Base-by-base conservation (phyloP, 768 basidiomycete genomes). In the Leucocoprinus birnbaumii region DNA sequence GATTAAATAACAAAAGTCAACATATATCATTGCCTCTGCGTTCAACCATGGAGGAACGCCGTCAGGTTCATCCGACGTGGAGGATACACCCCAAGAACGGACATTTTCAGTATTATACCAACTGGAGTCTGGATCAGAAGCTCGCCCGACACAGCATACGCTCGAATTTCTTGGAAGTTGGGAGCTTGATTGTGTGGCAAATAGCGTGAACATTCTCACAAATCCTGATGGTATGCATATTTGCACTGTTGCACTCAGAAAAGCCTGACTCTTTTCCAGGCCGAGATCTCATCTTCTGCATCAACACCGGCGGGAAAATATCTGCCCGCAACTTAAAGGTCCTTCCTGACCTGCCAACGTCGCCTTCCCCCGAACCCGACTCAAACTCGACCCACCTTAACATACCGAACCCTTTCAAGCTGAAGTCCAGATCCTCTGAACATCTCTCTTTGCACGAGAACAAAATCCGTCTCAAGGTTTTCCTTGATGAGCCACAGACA, bases 381-480 rank as follows among this genome's bases (percentile, higher is more conserved):
- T 62, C 71, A 44, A 63, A 69, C 37, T 57, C 58, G 58, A 46
- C 63, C 24, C 59, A 71, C 9, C 64, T 83, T n/a, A 73, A 76
- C 0, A 68, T 87, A n/a, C 74, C 85, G 6, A 86, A 84, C 57
- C 78, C 84, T 2, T 84, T 90, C 73, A 90, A 84, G 63, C 70
- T 74, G 1, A 73, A 81, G 13, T 73, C 74, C 52, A 70, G 65
- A n/a, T 80, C 82, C n/a, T 61, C 73, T 0, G 86, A 87, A 26
- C 71, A 74, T 50, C 48, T 80, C 3, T 42, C 60, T 52, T 16
- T 59, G 16, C 37, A 64, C 27, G 61, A 68, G 54, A 56, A 35
- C 35, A 51, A 25, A 49, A 47, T 57, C 37, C 53, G 50, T 13
- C 26, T 55, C 31, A 63, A 61, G 40, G 53, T 61, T 3, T 51